phyloP scores from a whole-genome alignment of 345 rosid species.

The Mallotus nudiflorus region DNA sequence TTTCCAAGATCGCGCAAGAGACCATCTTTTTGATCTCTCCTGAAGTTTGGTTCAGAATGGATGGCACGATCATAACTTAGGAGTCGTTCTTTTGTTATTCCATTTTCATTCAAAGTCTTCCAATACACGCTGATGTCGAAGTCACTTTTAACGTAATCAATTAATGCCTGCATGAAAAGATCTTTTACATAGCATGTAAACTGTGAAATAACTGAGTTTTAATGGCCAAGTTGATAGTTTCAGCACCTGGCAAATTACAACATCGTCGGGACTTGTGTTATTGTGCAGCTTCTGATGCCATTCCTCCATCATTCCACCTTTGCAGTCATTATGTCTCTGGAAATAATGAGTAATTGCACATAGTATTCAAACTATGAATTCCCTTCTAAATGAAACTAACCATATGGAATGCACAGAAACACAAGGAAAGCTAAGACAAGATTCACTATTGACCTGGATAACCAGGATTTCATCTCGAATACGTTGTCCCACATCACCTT shows the following conservation, averaged over 20 bases:
- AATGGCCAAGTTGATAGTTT: constrained; percentile 21
- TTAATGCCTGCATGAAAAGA: constrained; percentile 70
- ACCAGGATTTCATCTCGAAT: constrained; percentile 97
- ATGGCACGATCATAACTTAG: constrained; percentile 96
- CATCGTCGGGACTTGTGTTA: constrained; percentile 99
- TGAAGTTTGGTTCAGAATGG: constrained; percentile 81
- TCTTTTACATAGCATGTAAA: constrained; percentile 4
- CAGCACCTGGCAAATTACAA: constrained; percentile 90
- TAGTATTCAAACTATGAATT: constrained; percentile 2
- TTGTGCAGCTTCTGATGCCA: constrained; percentile 99
- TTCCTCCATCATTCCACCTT: constrained; percentile 99
- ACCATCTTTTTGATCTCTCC: constrained; percentile 77
- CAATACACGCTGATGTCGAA: constrained; percentile 83
- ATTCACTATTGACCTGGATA: constrained; percentile 67
- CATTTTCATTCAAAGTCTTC: constrained; percentile 94
- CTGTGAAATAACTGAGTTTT: constrained; percentile 1
- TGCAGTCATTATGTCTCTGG: constrained; percentile 92
- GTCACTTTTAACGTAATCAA: constrained; percentile 72
- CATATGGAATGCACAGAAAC: constrained; percentile 6
- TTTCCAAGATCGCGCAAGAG: constrained; percentile 89
- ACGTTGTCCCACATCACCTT: constrained; percentile 99
- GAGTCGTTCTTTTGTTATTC: constrained; percentile 90
- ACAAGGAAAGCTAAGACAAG: constrained; percentile 18
- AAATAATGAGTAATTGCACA: constrained; percentile 18
- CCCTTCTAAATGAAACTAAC: constrained; percentile 11